phyloP scores from a whole-genome alignment of 345 rosid genomes.

The Linum trigynum region DNA sequence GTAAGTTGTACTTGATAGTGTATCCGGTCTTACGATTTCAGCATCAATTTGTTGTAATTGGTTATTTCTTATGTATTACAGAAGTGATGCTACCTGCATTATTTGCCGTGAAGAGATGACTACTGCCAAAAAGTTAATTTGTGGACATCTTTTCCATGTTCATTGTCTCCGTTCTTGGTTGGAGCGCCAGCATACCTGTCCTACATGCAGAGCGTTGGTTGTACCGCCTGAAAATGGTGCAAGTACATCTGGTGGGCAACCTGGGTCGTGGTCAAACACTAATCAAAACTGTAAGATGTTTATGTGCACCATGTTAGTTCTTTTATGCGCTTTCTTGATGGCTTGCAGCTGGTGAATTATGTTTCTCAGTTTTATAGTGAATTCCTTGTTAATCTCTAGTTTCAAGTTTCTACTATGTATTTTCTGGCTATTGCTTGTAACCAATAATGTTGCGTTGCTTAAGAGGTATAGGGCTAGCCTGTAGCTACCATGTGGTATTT shows the following conservation, averaged over 20 bases:
- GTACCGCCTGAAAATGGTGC: constrained; percentile 69
- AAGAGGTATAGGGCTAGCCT: too few relatives aligned
- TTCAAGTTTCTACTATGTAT: too few relatives aligned
- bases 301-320: too few relatives aligned
- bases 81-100: constrained; percentile 90
- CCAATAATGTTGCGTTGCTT: too few relatives aligned
- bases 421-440: too few relatives aligned
- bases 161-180: constrained; percentile 97
- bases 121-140: constrained; percentile 73
- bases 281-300: constrained; percentile 37
- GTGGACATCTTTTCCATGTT: constrained; percentile 94
- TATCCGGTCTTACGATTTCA: background rate
- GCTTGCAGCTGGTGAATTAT: background rate
- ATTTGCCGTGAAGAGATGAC: constrained; percentile 99
- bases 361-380: background rate
- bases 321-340: background rate
- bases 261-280: constrained; percentile 39
- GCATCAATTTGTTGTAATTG: constrained; percentile 9
- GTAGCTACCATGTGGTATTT: too few relatives aligned
- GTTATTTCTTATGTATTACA: constrained; percentile 33
- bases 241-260: constrained; percentile 48
- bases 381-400: background rate
- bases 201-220: constrained; percentile 87
- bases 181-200: constrained; percentile 93
- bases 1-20: constrained; percentile 34